Percentiles rank a stretch among this genome's conserved stretches.
phyloP scores from a whole-genome alignment of 805 yeast genomes.

The Cyberlindnera bimundalis region DNA sequence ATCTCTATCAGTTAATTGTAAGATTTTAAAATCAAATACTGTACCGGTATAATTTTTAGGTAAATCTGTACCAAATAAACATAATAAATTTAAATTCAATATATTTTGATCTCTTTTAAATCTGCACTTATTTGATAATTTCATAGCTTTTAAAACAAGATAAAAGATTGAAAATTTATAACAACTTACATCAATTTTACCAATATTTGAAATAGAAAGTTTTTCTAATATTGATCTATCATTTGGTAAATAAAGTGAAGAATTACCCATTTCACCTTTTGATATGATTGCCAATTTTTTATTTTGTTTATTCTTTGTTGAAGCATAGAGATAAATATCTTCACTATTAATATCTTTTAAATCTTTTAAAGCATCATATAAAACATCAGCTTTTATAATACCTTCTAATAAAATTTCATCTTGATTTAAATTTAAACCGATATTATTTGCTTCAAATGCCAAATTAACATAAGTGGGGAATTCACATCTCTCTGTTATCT shows the following conservation, averaged over 20 bases:
- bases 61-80: constrained; percentile 28
- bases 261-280: constrained; percentile 68
- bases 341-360: constrained; percentile 52
- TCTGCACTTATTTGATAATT: constrained; percentile 49
- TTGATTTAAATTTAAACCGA: constrained; percentile 42
- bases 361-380: constrained; percentile 54
- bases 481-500: constrained; percentile 55
- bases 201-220: constrained; percentile 36
- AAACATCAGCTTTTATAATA: constrained; percentile 47
- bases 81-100: constrained; percentile 43
- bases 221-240: constrained; percentile 61
- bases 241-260: constrained; percentile 63
- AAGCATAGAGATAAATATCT: constrained; percentile 46
- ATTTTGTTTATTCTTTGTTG: constrained; percentile 25
- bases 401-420: constrained; percentile 43
- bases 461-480: constrained; percentile 41
- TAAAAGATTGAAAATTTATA: constrained; percentile 49
- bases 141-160: constrained; percentile 46
- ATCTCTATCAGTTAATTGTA: constrained; percentile 26
- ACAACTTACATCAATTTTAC: constrained; percentile 38
- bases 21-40: constrained; percentile 36
- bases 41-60: constrained; percentile 40
- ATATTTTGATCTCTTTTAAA: constrained; percentile 49
- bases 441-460: constrained; percentile 31
- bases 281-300: constrained; percentile 49